Base-by-base conservation (phyloP, 129 eudicot species). In the Ambrosia artemisiifolia region DNA sequence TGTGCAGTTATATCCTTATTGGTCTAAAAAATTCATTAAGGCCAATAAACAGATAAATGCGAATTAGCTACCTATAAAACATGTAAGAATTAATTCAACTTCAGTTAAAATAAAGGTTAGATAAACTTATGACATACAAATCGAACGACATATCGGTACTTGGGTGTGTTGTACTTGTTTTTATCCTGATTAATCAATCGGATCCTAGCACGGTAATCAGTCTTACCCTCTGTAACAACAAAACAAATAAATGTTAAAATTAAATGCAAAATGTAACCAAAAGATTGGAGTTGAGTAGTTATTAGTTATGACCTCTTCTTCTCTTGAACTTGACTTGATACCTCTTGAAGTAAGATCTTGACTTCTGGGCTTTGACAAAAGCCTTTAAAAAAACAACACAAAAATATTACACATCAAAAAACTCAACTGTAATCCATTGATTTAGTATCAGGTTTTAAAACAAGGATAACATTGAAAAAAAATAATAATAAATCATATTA, bases 161-260 rank as follows among this genome's bases (percentile, higher is more conserved):
- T 94, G 2, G 96, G 96, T 4, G 98, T 91, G 83, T 91, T 91
- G 80, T 92, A 92, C 79, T 92, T 92, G 77, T 92, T 92, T 64
- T 92, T 92, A 80, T 92, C 98, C 72, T 92, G 96, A 30, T 92
- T 92, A 17, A 92, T 92, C 80, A 92, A 59, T 3, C 96, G 92
- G 48, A 80, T 78, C 73, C 96, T 94, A 11, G 96, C 98, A 38
- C 98, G 87, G 65, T 94, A 94, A 64, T 94, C 98, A 2, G 98
- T 94, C 80, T 90, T 94, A 3, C 98, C 98, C 89, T 87, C 98
- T 90, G 72, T 42, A 73, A 3, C 17, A 48, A 34, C 32, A 2
- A 5, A n/a, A 1, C 7, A 67, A 50, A 72, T 2, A 8, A 72
- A 1, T 8, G 63, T 8, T 1, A 17, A 12, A 10, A 17, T 0